A percentile compares a stretch with the other conserved stretches of the same genome.
phyloP scores from a whole-genome alignment of 208 protist species.

The Tetramitus jugosus region DNA sequence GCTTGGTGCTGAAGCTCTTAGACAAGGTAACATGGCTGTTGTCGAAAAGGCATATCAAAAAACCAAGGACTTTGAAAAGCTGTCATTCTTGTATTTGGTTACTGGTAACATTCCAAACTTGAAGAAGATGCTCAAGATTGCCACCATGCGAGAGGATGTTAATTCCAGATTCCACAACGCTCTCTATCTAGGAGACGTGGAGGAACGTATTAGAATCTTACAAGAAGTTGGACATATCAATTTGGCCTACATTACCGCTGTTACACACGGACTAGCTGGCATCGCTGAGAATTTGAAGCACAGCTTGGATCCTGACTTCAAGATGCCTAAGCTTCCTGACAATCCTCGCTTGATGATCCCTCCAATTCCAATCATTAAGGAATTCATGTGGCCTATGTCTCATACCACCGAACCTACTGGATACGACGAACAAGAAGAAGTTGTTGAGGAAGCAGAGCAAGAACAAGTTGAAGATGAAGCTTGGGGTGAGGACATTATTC shows the following conservation, averaged over 20 bases:
- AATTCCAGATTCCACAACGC: conserved; percentile 79
- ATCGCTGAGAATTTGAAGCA: background rate
- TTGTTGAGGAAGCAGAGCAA: background rate
- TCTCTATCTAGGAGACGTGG: conserved; percentile 78
- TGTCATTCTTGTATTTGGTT: conserved; percentile 87
- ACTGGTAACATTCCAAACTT: conserved; percentile 89
- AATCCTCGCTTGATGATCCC: background rate
- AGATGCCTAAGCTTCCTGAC: background rate
- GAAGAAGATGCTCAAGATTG: conserved; percentile 74
- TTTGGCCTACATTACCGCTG: conserved; percentile 72
- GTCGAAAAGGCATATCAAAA: conserved; percentile 86
- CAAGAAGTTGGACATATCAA: conserved; percentile 54
- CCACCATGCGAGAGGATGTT: conserved; percentile 62
- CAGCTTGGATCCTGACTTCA: background rate
- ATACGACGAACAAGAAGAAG: conserved; percentile 12
- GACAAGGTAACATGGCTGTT: conserved; percentile 85
- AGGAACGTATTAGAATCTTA: conserved; percentile 57
- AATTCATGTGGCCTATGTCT: conserved; percentile 50
- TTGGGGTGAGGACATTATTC: conserved; percentile 43
- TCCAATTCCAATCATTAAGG: conserved; percentile 32
- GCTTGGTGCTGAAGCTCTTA: conserved; percentile 78
- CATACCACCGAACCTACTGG: conserved; percentile 28
- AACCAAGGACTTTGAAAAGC: conserved; percentile 76
- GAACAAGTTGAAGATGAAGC: background rate
- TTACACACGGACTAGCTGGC: conserved; percentile 54